Evolutionary conservation across 148 eudicot species (phyloP).

Genomic region (Chenopodium album): DNA sequence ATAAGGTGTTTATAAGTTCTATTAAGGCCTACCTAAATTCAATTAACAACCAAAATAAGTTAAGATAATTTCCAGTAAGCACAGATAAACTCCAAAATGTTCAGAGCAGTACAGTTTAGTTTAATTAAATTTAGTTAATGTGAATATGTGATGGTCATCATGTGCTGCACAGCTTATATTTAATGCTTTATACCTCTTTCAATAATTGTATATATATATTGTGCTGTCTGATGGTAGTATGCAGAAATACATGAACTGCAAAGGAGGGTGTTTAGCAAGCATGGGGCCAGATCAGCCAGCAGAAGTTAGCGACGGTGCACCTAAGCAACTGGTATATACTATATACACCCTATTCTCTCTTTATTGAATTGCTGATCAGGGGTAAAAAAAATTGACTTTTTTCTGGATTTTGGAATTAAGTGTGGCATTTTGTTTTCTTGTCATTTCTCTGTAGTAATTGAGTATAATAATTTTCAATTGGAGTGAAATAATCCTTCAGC

Average conservation of each 20-base stretch:
- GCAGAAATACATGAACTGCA: conserved; percentile 83
- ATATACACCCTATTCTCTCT: not conserved
- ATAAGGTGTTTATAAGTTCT: not conserved
- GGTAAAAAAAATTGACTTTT: not conserved
- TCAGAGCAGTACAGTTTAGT: no score
- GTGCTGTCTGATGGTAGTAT: conserved; percentile 42
- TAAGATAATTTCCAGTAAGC: not conserved
- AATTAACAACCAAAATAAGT: not conserved
- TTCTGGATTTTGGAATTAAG: not conserved
- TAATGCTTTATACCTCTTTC: not conserved
- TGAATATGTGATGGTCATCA: not conserved
- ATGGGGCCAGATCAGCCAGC: conserved; percentile 96
- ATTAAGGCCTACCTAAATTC: no score
- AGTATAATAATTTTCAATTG: not conserved
- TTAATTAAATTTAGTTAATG: not conserved
- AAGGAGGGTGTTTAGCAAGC: conserved; percentile 85
- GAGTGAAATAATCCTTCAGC: not conserved
- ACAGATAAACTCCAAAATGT: no score
- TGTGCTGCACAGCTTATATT: not conserved
- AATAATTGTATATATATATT: not conserved
- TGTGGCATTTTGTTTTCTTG: not conserved
- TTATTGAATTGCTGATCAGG: not conserved
- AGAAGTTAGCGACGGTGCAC: conserved; percentile 94
- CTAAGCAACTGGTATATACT: conserved; percentile 63
- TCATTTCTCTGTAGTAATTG: not conserved